Percentiles rank a stretch among this genome's conserved stretches.
These are phyloP conservation scores for Plasmodium coatneyi DNA, from an alignment of 169 alveolate species.

Conservation along the genomic window DNA sequence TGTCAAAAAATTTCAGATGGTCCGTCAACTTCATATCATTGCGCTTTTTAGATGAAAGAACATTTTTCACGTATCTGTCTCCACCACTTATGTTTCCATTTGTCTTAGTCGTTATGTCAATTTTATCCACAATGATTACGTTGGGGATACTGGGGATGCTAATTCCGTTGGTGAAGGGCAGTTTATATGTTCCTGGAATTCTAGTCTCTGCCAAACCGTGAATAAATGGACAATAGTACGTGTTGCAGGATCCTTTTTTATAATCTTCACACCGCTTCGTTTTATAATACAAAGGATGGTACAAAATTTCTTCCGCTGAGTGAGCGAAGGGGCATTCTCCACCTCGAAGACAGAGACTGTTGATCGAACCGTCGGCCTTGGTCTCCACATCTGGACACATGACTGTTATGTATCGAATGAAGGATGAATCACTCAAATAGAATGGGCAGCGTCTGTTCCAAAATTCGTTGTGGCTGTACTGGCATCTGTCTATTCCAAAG, in stretches of 20 bases:
- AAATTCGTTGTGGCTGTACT: slow-evolving; percentile 87
- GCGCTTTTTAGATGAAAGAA: background rate
- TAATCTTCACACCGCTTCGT: slow-evolving; percentile 88
- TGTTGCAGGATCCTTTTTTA: slow-evolving; percentile 88
- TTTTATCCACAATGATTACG: slow-evolving; percentile 79
- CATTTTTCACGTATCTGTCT: background rate
- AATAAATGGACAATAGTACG: slow-evolving; percentile 90
- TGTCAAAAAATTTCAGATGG: background rate
- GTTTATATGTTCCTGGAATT: slow-evolving; percentile 79
- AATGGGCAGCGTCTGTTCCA: slow-evolving; percentile 91
- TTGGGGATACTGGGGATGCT: slow-evolving; percentile 79
- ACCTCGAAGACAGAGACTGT: slow-evolving; percentile 89
- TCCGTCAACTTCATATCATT: background rate
- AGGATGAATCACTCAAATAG: slow-evolving; percentile 82
- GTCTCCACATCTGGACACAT: slow-evolving; percentile 86
- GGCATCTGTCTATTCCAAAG: slow-evolving; percentile 87
- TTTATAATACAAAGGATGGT: slow-evolving; percentile 93
- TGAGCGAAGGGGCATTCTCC: slow-evolving; percentile 93
- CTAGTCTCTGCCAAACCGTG: slow-evolving; percentile 89
- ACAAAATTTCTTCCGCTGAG: slow-evolving; percentile 91
- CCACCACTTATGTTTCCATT: slow-evolving; percentile 8
- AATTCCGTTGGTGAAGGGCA: slow-evolving; percentile 87
- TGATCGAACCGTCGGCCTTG: slow-evolving; percentile 84
- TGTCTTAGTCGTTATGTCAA: slow-evolving; percentile 54
- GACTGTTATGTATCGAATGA: slow-evolving; percentile 88